Conservation (phyloP, 73 alveolate genomes). For the Paramecium sexaurelia region DNA sequence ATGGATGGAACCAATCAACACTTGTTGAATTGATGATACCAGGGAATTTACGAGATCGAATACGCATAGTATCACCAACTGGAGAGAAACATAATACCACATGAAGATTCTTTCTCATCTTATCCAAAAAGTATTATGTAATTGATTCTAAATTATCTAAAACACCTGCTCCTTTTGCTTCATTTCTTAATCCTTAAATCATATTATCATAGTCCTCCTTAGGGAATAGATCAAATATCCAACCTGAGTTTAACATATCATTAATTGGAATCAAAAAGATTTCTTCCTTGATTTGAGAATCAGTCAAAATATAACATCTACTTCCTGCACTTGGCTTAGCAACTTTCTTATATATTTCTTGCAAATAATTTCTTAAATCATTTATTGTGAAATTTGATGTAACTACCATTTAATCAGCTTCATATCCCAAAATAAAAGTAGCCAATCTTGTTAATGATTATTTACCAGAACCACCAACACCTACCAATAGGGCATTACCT, state of each 20-base stretch:
- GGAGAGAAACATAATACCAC: slow-evolving; percentile 98
- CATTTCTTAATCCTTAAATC: slow-evolving; percentile 91
- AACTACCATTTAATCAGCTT: slow-evolving; percentile 93
- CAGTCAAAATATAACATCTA: slow-evolving; percentile 96
- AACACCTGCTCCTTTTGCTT: slow-evolving; percentile 94
- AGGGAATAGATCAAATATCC: slow-evolving; percentile 94
- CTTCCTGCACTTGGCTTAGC: slow-evolving; percentile 96
- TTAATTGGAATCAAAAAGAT: slow-evolving; percentile 97
- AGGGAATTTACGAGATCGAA: slow-evolving; percentile 99
- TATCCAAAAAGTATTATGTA: slow-evolving; percentile 81
- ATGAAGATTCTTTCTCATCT: slow-evolving; percentile 89
- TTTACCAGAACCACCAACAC: slow-evolving; percentile 99
- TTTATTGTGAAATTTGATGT: slow-evolving; percentile 92
- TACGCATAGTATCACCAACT: slow-evolving; percentile 99
- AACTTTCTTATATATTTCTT: slow-evolving; percentile 96
- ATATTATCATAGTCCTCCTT: slow-evolving; percentile 97
- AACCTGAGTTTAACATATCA: slow-evolving; percentile 98
- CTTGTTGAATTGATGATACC: slow-evolving; percentile 97
- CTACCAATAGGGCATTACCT: slow-evolving; percentile 98
- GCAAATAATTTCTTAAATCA: slow-evolving; percentile 86
- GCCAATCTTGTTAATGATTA: slow-evolving; percentile 97
- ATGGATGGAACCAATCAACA: slow-evolving; percentile 99
- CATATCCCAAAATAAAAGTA: slow-evolving; percentile 95
- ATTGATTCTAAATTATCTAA: slow-evolving; percentile 74
- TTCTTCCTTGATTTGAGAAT: slow-evolving; percentile 98